Conservation (phyloP, 148 eudicot species). For the Rhododendron vialii region DNA sequence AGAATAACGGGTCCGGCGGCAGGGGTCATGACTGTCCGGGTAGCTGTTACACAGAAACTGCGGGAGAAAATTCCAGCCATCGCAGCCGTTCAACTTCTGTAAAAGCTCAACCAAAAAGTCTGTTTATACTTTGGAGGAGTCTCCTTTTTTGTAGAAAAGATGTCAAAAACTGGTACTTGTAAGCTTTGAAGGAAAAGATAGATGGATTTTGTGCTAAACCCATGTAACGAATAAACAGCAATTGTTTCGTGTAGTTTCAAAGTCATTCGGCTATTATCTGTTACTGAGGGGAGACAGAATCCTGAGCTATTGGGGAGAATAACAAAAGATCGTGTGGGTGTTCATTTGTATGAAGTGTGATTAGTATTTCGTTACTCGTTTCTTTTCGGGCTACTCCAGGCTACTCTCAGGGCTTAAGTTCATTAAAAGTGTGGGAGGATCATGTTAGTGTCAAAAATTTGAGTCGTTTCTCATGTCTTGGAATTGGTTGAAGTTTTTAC, state of each 20-base stretch:
- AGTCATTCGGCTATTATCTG: neutral
- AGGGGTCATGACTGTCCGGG: constrained; percentile 92
- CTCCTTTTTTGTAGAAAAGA: neutral
- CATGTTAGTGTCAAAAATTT: too few species aligned
- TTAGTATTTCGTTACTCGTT: neutral
- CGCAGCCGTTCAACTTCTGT: constrained; percentile 89
- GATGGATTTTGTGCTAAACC: neutral
- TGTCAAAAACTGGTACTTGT: neutral
- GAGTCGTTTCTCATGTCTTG: too few species aligned
- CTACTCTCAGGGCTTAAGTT: too few species aligned
- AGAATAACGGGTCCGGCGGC: constrained; percentile 89
- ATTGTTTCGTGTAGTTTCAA: neutral
- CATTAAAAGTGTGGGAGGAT: too few species aligned
- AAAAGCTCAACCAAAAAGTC: neutral
- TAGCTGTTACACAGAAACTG: constrained; percentile 89
- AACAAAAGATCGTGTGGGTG: neutral
- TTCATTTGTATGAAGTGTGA: neutral
- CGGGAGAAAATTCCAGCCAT: constrained; percentile 87
- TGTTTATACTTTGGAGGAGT: neutral
- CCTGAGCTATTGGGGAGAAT: neutral
- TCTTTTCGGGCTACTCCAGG: neutral
- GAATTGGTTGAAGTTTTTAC: too few species aligned
- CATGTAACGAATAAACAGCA: neutral
- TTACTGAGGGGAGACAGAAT: neutral
- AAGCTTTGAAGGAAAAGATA: neutral